Evolutionary conservation across 495 filamentous ascomycete genomes (phyloP), one percentile per base, ranked within the genome.

Genomic region (Bacidia gigantensis): DNA sequence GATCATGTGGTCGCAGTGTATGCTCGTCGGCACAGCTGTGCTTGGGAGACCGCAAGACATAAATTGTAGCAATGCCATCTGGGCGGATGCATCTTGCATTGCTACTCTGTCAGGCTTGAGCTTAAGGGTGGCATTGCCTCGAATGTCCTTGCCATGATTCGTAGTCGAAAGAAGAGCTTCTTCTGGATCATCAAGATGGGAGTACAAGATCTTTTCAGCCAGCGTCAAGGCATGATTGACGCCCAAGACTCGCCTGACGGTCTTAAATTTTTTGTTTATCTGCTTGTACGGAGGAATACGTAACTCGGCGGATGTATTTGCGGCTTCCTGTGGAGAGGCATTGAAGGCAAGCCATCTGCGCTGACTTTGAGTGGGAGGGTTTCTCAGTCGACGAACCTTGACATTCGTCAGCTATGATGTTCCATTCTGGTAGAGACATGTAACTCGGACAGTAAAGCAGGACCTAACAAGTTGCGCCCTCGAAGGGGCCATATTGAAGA

Each of bases 1-100:
- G 74, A 98, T 98, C 82, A 98, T 87, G 64, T 98, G 92, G 68
- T 98, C 92, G 64, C 92, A 98, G 71, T 98, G 92, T 54, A 97
- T 97, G 67, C 88, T 95, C 26, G 92, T 90, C 12, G 92, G 92
- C 26, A 97, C 89, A n/a, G 88, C 88, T 0, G 92, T 95, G 49
- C 82, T 83, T 23, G 86, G 82, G 18, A 97, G 73, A 54, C 85
- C 86, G 64, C 92, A 97, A 21, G 87, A 86, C 90, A 98, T 98
- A 77, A 98, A 98, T 68, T 98, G 92, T 45, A 98, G 69, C 53
- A 98, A 69, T 11, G 92, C 92, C 92, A 97, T 98, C 68, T 98
- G 92, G 14, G 92, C 92, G 0, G 88, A 95, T 25, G 92, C 92
- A 76, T 98, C 92, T 67, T 98, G 92, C 92, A 97, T 97, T 42